Evolutionary conservation across 78 protist species (phyloP).

Genomic region (Trichosphaerium sp.): DNA sequence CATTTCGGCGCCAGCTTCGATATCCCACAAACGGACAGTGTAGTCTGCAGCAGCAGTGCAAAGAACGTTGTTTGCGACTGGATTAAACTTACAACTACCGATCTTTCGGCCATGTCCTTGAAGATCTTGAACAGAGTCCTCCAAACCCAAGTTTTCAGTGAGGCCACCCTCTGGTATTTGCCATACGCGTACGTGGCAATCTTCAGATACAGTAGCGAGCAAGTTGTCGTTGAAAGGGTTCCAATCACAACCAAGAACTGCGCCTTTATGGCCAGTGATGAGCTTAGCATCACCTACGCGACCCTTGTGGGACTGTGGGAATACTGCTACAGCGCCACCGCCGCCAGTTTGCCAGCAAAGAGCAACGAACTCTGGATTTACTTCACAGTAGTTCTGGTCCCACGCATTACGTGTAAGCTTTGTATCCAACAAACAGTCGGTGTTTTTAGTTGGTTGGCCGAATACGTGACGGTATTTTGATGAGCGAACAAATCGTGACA

Average conservation of each 20-base stretch:
- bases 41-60: slow-evolving; percentile 60
- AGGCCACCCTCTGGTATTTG: slow-evolving; percentile 81
- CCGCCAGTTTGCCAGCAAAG: slow-evolving; percentile 81
- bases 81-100: slow-evolving; percentile 69
- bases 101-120: slow-evolving; percentile 84
- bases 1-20: slow-evolving; percentile 54
- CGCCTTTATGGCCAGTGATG: slow-evolving; percentile 76
- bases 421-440: slow-evolving; percentile 54
- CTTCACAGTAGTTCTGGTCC: slow-evolving; percentile 65
- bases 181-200: slow-evolving; percentile 82
- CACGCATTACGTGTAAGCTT: slow-evolving; percentile 65
- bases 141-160: slow-evolving; percentile 7
- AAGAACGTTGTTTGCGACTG: slow-evolving; percentile 83
- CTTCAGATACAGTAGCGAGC: slow-evolving; percentile 89
- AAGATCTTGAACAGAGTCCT: slow-evolving; percentile 50
- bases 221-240: slow-evolving; percentile 87
- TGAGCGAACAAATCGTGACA: slow-evolving; percentile 62
- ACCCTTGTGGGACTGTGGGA: slow-evolving; percentile 22
- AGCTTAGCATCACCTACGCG: slow-evolving; percentile 17
- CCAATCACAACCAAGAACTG: slow-evolving; percentile 84
- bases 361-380: slow-evolving; percentile 76
- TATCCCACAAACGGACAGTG: slow-evolving; percentile 81
- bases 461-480: slow-evolving; percentile 89
- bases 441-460: slow-evolving; percentile 62
- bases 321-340: slow-evolving; percentile 80